A percentile compares a stretch with the other conserved stretches of the same genome.
Evolutionary conservation across 179 eudicot genomes (phyloP).

Genomic region (Heliamphora pulchella): DNA sequence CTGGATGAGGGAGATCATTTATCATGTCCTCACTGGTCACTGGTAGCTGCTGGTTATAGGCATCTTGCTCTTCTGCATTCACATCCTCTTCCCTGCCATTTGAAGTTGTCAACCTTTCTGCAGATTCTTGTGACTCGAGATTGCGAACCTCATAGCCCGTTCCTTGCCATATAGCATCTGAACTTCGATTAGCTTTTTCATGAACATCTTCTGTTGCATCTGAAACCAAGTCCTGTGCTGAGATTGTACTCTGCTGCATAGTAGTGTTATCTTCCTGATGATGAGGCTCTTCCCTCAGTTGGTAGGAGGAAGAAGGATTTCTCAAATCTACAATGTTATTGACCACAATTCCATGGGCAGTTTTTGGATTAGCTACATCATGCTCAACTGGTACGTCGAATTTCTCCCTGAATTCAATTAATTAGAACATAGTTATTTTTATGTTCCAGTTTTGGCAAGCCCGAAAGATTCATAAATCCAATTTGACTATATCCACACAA

Average conservation of each 20-base stretch:
- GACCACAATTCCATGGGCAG: slow-evolving; percentile 9
- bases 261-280: not conserved
- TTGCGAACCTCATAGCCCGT: slow-evolving; percentile 10
- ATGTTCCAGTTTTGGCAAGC: not conserved
- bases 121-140: slow-evolving; percentile 4
- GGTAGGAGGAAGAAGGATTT: slow-evolving; percentile 14
- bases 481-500: not conserved
- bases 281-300: slow-evolving; percentile 14
- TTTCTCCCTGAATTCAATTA: slow-evolving; percentile 17
- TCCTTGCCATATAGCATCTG: slow-evolving; percentile 13
- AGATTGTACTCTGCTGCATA: not conserved
- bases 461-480: not conserved
- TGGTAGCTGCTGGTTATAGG: not conserved
- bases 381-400: slow-evolving; percentile 19
- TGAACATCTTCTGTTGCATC: slow-evolving; percentile 15
- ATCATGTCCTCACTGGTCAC: not conserved
- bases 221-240: not conserved
- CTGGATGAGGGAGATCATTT: not conserved
- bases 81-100: slow-evolving; percentile 14
- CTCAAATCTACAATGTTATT: not conserved
- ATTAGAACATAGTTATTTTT: not conserved
- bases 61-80: slow-evolving; percentile 9
- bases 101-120: not conserved
- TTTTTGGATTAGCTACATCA: slow-evolving; percentile 14
- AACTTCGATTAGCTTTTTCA: slow-evolving; percentile 13